Base-by-base conservation (phyloP, 2,329 filamentous ascomycete species). In the Arthrinium puccinioides region DNA sequence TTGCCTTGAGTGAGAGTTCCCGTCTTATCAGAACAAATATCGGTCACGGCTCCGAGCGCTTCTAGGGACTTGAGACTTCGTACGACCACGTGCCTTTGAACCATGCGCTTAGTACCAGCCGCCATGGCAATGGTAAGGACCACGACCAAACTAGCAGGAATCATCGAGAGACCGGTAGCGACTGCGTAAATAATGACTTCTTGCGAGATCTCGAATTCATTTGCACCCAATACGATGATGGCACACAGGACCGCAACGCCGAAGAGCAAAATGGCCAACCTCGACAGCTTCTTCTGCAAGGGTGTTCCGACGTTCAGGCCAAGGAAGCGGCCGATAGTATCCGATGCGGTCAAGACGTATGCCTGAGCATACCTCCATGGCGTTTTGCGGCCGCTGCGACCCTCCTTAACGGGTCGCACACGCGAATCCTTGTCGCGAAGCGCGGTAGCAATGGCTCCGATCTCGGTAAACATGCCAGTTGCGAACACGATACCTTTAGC, bases 281-380 rank as follows among this genome's bases (percentile, higher is more conserved):
- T 75, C 32, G 79, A 82, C 13, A 86, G 65, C 51, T 82, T 84
- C 47, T 73, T 71, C 55, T 84, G 79, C 14, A 86, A 66, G 4
- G 82, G 82, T 9, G 82, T 85, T 32, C 82, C 82, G 10, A 82
- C 72, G 38, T 75, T 81, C 41, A 84, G 70, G 36, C 82, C 81
- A 8, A 85, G 64, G 51, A 86, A 82, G 25, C 70, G 66, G 5
- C 76, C 77, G 40, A 81, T 57, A 6, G 71, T 72, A 53, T 82
- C 76, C 10, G 65, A 69, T 28, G 69, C 55, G 4, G 76, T 81
- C 58, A 69, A 46, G 8, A 59, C 59, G 28, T 58, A 66, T 23
- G 65, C 66, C 44, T 67, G 56, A 14, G 65, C 44, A 44, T 77
- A 74, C 31, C 31, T 20, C 20, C 9, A 24, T 70, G 63, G 41